Conservation (phyloP, 2,329 filamentous ascomycete genomes). For the Keithomyces neogunnii region DNA sequence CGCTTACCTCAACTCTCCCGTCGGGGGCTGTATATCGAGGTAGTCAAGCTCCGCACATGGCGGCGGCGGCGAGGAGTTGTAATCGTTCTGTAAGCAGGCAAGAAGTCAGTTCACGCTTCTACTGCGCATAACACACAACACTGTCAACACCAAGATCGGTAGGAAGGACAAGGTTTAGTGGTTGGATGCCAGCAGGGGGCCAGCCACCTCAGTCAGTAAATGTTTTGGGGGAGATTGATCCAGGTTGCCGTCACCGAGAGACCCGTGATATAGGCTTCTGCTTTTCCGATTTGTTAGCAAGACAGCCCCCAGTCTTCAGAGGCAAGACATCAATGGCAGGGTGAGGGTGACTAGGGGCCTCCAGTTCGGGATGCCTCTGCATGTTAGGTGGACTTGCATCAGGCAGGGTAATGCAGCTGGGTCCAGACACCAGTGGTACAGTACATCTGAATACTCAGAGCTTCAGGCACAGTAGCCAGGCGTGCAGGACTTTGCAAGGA, state of each 20-base stretch:
- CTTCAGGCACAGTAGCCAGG: constrained; percentile 12
- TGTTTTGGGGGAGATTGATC: constrained; percentile 4
- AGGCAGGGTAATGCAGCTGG: constrained; percentile 9
- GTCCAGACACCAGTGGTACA: constrained; percentile 11
- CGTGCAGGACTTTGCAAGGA: constrained; percentile 11
- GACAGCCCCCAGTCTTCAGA: not conserved
- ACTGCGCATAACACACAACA: constrained; percentile 5
- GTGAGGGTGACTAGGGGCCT: constrained; percentile 8
- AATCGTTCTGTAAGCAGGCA: constrained; percentile 36
- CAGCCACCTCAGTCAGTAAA: constrained; percentile 6
- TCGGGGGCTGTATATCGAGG: constrained; percentile 40
- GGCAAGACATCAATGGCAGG: constrained; percentile 11
- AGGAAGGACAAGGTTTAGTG: constrained; percentile 3
- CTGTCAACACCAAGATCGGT: constrained; percentile 1
- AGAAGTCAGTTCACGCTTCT: constrained; percentile 15
- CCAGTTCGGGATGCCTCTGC: constrained; percentile 10
- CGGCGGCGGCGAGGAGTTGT: constrained; percentile 43
- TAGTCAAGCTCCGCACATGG: constrained; percentile 40
- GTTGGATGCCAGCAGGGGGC: not conserved
- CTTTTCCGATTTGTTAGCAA: constrained; percentile 9
- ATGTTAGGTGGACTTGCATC: constrained; percentile 12
- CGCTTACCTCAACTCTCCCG: constrained; percentile 48
- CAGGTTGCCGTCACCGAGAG: constrained; percentile 7
- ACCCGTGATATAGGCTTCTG: constrained; percentile 5
- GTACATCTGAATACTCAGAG: constrained; percentile 14